Base-by-base conservation (phyloP, 2,329 filamentous ascomycete species). In the Elsinoe batatas region DNA sequence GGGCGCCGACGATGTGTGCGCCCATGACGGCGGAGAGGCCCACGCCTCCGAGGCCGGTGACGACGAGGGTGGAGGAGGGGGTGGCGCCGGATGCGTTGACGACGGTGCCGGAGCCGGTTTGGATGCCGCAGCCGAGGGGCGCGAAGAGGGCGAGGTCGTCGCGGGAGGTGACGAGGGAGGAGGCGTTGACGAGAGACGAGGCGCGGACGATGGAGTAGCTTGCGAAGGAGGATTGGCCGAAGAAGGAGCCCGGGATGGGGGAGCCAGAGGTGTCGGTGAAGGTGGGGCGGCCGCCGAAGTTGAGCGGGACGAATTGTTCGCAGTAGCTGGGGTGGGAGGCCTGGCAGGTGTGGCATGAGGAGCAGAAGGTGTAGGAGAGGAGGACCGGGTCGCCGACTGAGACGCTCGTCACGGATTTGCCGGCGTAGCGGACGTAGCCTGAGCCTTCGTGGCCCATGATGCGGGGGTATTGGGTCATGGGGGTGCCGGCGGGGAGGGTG, bases 381-480 rank as follows among this genome's bases (percentile, higher is more conserved):
- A 78, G 63, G 3, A 77, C 74, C 1, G 72, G 69, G 58, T 79
- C 75, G 33, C 74, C 75, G 26, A 67, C 59, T 49, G 71, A 64
- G 12, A 74, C 74, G 5, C 70, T 64, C 1, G 65, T 71, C 12
- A 76, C 70, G 1, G 67, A 68, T 2, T 64, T 61, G 3, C 75
- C 76, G 40, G 74, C 64, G 54, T 68, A 64, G 54, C 70, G 69
- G 12, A 81, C 76, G 56, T 77, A 74, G 5, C 78, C 78, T 1
- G 75, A 66, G 54, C 69, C 68, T 68, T 81, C 78, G 58, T 81
- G 79, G 2, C 78, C 79, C 13, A 79, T 65, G 1, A 80, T 71
- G 22, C 70, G 64, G 0, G 76, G 76, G 59, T 76, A 77, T 35
- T 69, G 69, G 2, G 72, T 65, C 2, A 71, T 67, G 2, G 66